phyloP scores from a whole-genome alignment of 2,329 filamentous ascomycete species.

The Microcyclospora tardicrescens region DNA sequence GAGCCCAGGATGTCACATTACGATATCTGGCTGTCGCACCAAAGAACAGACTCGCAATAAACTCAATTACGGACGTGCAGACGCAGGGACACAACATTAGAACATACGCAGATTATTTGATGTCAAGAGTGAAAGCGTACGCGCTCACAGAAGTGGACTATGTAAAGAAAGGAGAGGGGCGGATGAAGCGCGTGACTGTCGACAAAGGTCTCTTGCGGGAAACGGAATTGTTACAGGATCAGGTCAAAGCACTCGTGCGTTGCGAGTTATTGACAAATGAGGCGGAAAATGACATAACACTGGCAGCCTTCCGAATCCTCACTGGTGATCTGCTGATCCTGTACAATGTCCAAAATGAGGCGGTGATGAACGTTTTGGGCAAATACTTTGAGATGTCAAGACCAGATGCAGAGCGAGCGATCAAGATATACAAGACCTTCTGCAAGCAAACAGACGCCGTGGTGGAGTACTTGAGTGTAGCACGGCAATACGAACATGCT shows the following conservation, averaged over 20 bases:
- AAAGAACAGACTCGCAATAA: constrained; percentile 65
- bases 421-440: constrained; percentile 86
- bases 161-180: constrained; percentile 68
- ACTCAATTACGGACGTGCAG: constrained; percentile 87
- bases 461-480: constrained; percentile 76
- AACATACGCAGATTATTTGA: constrained; percentile 77
- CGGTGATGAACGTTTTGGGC: constrained; percentile 89
- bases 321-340: constrained; percentile 80
- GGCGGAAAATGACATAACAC: constrained; percentile 88
- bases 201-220: constrained; percentile 88
- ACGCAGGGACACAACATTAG: constrained; percentile 90
- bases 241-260: constrained; percentile 72
- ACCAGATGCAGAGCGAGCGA: constrained; percentile 78
- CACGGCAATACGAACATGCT: constrained; percentile 80
- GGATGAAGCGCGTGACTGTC: constrained; percentile 72
- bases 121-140: constrained; percentile 69
- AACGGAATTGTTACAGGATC: constrained; percentile 78
- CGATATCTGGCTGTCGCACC: constrained; percentile 72
- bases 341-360: constrained; percentile 93
- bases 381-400: constrained; percentile 98
- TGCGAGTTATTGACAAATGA: constrained; percentile 85
- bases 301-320: constrained; percentile 83
- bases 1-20: constrained; percentile 76
- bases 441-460: constrained; percentile 85
- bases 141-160: constrained; percentile 79